Evolutionary conservation across 495 filamentous ascomycete genomes (phyloP).

Genomic region (Durotheca rogersii): DNA sequence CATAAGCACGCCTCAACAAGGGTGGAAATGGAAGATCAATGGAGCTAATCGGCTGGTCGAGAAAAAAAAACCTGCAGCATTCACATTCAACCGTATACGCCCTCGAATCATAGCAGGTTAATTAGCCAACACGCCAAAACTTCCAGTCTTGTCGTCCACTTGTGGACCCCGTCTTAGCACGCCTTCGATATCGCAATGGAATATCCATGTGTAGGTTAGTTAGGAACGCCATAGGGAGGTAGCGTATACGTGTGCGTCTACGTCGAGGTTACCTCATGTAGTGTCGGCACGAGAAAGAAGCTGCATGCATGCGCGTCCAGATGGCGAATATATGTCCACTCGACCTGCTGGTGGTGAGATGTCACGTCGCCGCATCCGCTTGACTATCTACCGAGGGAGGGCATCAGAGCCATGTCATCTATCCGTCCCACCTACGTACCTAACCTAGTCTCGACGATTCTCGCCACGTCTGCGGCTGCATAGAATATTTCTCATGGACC

Average conservation of each 20-base stretch:
- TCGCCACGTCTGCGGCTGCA: conserved; percentile 22
- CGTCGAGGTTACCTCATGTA: conserved; percentile 3
- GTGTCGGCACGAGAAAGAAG: too few relatives aligned
- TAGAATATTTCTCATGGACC: conserved; percentile 6
- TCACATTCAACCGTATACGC: conserved; percentile 23
- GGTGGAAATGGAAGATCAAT: too few relatives aligned
- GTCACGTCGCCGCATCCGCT: conserved; percentile 17
- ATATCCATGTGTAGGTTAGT: neutral
- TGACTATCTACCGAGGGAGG: conserved; percentile 18
- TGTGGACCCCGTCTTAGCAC: neutral
- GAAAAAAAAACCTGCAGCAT: conserved; percentile 13
- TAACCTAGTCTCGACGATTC: conserved; percentile 23
- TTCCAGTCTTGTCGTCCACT: neutral
- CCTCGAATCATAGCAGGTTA: conserved; percentile 15
- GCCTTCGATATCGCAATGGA: neutral
- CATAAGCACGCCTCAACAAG: too few relatives aligned
- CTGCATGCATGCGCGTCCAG: conserved; percentile 8
- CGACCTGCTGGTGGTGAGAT: neutral
- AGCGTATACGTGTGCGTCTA: neutral
- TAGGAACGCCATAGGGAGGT: neutral
- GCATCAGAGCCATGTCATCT: conserved; percentile 18
- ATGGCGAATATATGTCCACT: conserved; percentile 12
- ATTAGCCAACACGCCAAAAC: neutral
- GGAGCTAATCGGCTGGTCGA: conserved; percentile 2
- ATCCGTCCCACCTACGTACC: conserved; percentile 27